Evolutionary conservation across 306 rosid species (phyloP), one percentile per base, ranked within the genome.

Genomic region (Clitoria ternatea): DNA sequence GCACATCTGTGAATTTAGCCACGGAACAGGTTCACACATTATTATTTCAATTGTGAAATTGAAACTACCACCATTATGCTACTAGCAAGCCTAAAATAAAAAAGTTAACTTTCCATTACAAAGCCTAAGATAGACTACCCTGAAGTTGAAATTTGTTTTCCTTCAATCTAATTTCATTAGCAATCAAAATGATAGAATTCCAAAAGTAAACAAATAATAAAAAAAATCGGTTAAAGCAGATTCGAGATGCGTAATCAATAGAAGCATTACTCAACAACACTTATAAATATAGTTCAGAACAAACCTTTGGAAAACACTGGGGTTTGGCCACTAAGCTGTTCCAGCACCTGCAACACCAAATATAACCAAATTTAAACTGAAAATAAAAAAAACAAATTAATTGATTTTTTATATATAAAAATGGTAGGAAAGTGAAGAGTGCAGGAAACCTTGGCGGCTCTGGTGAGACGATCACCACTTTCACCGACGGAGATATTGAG

Each of bases 401-500:
- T 29, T 29, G 2, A 53, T 6, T n/a, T 23, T 4, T 23, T 7
- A 48, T 0, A 0, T 0, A 1, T n/a, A 20, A 35, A 37, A 10
- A 4, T 2, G 2, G 35, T 36, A 48, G 23, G 3, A 55, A 23
- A 0, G 3, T 13, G 26, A 18, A 29, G 36, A 68, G 14, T 13
- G 35, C 14, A 8, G 69, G 2, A 30, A 59, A 76, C 96, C 92
- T 87, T 89, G 1, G 96, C 86, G 1, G 96, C 92, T 80, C 96
- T 87, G 77, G 92, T 89, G 68, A 89, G 92, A 55, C 90, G 82
- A 81, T 87, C 96, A 17, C 96, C 92, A 48, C 92, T 87, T 79
- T 87, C 96, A 55, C 96, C 92, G 1, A 90, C 92, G 3, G 96
- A 90, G 66, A 87, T 87, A 84, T 90, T 90, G 56, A 90, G 92